Conservation (phyloP, 129 eudicot genomes). For the Pulicaria dysenterica region DNA sequence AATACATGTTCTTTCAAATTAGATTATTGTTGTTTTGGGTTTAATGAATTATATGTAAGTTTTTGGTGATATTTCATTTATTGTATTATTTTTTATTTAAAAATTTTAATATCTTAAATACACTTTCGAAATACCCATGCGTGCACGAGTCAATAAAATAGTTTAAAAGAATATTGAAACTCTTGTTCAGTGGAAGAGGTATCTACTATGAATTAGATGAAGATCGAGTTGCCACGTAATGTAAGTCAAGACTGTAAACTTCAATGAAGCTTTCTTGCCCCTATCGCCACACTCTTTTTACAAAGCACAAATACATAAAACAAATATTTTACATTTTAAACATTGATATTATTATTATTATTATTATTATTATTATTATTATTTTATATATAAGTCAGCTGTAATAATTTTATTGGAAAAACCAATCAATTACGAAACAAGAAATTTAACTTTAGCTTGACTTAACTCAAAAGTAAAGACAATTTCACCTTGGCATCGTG, state of each 20-base stretch:
- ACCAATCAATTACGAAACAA: conserved; percentile 40
- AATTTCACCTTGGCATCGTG: conserved; percentile 15
- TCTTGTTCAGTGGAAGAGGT: neutral
- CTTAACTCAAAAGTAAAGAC: conserved; percentile 9
- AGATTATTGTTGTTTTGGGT: too few relatives aligned
- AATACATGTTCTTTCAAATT: too few relatives aligned
- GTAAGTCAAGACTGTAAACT: conserved; percentile 32
- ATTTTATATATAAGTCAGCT: neutral
- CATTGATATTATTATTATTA: neutral
- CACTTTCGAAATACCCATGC: too few relatives aligned
- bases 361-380: neutral
- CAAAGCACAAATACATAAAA: conserved; percentile 3
- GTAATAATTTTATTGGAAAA: conserved; percentile 24
- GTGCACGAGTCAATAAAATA: too few relatives aligned
- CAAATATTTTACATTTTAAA: conserved; percentile 11
- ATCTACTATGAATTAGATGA: neutral
- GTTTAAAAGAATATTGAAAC: too few relatives aligned
- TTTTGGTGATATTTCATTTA: too few relatives aligned
- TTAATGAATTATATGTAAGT: too few relatives aligned
- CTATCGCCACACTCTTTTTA: conserved; percentile 22
- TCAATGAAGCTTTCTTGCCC: conserved; percentile 34
- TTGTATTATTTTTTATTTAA: too few relatives aligned
- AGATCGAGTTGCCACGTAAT: conserved; percentile 36
- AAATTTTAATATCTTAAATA: too few relatives aligned
- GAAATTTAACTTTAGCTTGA: conserved; percentile 34